Conservation (phyloP, 2,329 filamentous ascomycete species). For the Zasmidium angulare region DNA sequence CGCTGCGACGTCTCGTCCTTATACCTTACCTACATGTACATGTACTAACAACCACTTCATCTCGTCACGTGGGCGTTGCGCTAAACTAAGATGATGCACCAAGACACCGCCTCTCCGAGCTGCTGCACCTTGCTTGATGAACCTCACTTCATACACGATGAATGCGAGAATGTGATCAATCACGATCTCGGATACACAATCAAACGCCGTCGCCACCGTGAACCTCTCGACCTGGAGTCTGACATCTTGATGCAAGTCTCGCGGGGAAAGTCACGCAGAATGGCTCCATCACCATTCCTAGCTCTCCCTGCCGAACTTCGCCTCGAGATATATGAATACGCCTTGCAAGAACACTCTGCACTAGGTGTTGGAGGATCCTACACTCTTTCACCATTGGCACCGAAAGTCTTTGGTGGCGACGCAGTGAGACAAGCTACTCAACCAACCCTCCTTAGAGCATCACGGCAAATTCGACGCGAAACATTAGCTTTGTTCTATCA, state of each 20-base stretch:
- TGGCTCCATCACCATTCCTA: neutral
- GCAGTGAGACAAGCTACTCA: constrained; percentile 3
- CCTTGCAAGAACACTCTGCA: constrained; percentile 1
- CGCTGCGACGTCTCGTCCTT: no score
- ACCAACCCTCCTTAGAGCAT: constrained; percentile 11
- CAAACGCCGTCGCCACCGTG: neutral
- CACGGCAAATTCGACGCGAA: constrained; percentile 12
- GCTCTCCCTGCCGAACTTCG: constrained; percentile 2
- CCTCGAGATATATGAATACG: constrained; percentile 4
- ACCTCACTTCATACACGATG: neutral
- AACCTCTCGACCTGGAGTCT: neutral
- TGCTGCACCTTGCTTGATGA: neutral
- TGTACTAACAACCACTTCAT: no score
- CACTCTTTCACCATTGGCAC: constrained; percentile 4
- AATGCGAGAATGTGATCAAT: no score
- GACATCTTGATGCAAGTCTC: neutral
- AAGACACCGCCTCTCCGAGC: neutral
- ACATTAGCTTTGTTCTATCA: constrained; percentile 16
- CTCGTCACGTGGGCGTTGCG: neutral
- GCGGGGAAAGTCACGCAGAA: neutral
- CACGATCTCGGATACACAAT: neutral
- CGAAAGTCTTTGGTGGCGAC: constrained; percentile 8
- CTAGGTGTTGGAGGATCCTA: constrained; percentile 11
- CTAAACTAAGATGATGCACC: neutral
- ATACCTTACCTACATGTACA: no score